Evolutionary conservation across 768 basidiomycete genomes (phyloP), one percentile per base, ranked within the genome.

Genomic region (Lentinus brumalis): DNA sequence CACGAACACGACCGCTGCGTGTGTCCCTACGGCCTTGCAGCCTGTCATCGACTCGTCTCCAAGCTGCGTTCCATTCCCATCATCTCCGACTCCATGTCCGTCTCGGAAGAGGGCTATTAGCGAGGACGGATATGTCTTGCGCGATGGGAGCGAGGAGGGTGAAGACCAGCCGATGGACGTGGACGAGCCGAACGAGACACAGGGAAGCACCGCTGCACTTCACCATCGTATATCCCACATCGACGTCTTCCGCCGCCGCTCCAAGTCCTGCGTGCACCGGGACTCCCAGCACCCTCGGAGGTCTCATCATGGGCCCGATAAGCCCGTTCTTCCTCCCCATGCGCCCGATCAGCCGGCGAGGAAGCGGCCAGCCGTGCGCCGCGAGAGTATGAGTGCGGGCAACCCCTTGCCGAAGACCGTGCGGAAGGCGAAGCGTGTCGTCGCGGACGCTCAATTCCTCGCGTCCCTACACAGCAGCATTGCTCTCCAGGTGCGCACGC

Each of bases 21-120:
- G 71, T 21, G 60, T 53, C 38, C 53, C 38, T 16, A 58, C 59
- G 9, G 41, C 50, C 32, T 26, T 31, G 26, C 26, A 49, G n/a
- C 14, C 30, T 46, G 32, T 12, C 26, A 29, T 50, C 50, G 46
- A 7, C 3, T 9, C 57, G 16, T 50, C 52, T 11, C 52, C 35
- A n/a, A 49, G 67, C 35, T 70, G 70, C 46, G 72, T 78, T 46
- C 76, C 77, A n/a, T 78, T 78, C 56, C 77, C 77, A 46, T 72
- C 72, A 18, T 53, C 70, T 9, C 60, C 68, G 32, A 71, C 66
- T 38, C 64, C 62, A 1, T 67, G 60, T n/a, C 66, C 66, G 2
- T 41, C 65, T 5, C 53, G 62, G 26, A 59, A 63, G 56, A 39
- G 62, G 12, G 50, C 54, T 32, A 26, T 41, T 21, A 61, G 66